Evolutionary conservation across 208 protist genomes (phyloP).

Genomic region (Wallacemonas sp.): DNA sequence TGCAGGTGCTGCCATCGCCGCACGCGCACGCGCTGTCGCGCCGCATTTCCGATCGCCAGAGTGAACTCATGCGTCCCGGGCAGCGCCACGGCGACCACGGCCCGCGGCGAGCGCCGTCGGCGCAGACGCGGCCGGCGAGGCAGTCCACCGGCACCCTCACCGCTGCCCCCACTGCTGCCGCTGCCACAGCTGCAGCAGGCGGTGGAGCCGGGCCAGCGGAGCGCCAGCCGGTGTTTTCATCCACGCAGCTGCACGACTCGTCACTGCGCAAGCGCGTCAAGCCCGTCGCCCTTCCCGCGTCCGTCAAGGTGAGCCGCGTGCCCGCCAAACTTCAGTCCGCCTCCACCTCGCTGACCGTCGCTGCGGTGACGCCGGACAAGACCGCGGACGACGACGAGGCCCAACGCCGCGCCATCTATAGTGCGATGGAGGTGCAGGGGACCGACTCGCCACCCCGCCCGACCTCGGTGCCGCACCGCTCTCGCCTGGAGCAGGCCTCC

Average conservation of each 20-base stretch:
- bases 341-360: background rate
- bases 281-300: background rate
- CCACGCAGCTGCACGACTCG: constrained; percentile 5
- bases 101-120: background rate
- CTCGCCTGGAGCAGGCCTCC: background rate
- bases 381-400: background rate
- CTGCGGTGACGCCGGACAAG: no score
- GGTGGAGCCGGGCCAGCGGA: background rate
- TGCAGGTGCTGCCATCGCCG: background rate
- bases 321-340: background rate
- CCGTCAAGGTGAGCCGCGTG: constrained; percentile 8
- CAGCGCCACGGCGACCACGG: background rate
- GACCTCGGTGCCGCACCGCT: background rate
- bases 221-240: constrained; percentile 4
- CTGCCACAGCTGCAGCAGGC: background rate
- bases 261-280: constrained; percentile 1
- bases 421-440: constrained; percentile 2
- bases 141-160: background rate
- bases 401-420: constrained; percentile 15
- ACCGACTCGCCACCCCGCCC: background rate
- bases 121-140: background rate
- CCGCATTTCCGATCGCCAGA: constrained; percentile 8
- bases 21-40: background rate
- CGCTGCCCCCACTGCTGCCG: background rate
- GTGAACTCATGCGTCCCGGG: constrained; percentile 5